phyloP scores from a whole-genome alignment of 75 land plant species.

The Cryptomeria japonica region DNA sequence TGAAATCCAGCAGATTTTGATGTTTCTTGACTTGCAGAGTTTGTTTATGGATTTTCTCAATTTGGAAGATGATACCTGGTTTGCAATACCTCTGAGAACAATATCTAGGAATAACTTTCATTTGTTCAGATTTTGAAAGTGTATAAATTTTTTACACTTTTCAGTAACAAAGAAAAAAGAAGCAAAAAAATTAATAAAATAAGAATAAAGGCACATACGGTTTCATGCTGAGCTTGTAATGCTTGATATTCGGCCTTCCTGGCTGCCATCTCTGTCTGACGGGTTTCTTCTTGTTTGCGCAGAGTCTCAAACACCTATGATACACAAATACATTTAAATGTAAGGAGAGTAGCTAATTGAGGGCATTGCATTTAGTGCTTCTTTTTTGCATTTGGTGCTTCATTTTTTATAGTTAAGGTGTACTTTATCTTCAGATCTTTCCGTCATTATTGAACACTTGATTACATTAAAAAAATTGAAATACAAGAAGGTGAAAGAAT shows the following conservation, averaged over 20 bases:
- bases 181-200: not conserved
- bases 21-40: no score
- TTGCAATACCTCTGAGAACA: no score
- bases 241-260: constrained; percentile 78
- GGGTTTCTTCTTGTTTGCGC: constrained; percentile 90
- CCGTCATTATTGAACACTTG: not conserved
- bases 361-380: not conserved
- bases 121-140: no score
- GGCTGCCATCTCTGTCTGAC: constrained; percentile 60
- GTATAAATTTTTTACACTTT: no score
- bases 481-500: not conserved
- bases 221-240: constrained; percentile 75
- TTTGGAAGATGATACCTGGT: no score
- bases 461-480: not conserved
- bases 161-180: not conserved
- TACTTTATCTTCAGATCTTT: not conserved
- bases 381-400: not conserved
- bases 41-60: no score
- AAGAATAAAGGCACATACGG: constrained; percentile 34
- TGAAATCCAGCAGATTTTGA: no score
- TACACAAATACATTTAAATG: not conserved
- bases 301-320: constrained; percentile 74
- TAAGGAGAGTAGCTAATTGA: not conserved
- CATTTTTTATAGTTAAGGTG: not conserved
- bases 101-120: no score